Conservation (phyloP, 345 rosid genomes). For the Cardamine occulta region DNA sequence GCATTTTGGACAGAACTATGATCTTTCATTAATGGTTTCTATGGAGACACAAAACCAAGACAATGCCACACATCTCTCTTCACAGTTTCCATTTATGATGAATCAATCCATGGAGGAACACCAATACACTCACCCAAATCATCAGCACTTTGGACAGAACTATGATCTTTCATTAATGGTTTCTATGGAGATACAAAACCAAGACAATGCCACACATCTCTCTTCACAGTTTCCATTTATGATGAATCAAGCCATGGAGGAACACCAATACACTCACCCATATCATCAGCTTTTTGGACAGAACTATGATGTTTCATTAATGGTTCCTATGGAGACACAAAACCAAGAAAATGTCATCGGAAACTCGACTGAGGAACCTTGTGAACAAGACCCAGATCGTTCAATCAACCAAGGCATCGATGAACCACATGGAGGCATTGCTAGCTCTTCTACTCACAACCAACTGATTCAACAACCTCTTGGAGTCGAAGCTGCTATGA, state of each 20-base stretch:
- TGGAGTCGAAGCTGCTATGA: slow-evolving; percentile 1
- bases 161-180: neutral
- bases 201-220: neutral
- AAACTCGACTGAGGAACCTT: neutral
- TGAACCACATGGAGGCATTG: neutral
- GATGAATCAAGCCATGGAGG: neutral
- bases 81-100: neutral
- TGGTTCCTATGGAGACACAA: neutral
- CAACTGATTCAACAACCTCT: neutral
- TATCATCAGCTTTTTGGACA: too few species aligned
- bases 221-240: neutral
- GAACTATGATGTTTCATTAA: neutral
- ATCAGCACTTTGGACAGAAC: neutral
- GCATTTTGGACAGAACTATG: neutral
- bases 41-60: neutral
- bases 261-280: too few species aligned
- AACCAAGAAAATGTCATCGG: neutral
- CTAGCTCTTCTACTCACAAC: neutral
- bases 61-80: neutral
- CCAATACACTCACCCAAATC: too few species aligned
- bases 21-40: neutral
- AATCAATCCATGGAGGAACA: neutral
- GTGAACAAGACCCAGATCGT: neutral
- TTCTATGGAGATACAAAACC: neutral
- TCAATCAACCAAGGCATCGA: neutral